Conservation (phyloP, 371 early-diverging fungal genomes). For the Lichtheimia hyalospora region DNA sequence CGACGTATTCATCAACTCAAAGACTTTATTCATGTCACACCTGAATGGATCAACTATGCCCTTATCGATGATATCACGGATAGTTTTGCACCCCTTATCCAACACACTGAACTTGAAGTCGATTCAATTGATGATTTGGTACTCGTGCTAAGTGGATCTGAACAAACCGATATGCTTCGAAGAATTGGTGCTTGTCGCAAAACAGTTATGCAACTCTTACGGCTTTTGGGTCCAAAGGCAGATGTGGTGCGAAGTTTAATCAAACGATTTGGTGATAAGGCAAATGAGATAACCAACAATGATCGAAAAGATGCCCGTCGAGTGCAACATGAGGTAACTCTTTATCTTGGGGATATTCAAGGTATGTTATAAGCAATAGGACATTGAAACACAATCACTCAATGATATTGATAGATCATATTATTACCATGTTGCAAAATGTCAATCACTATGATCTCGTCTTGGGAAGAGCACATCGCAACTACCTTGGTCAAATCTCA, state of each 20-base stretch:
- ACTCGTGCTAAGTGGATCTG: constrained; percentile 65
- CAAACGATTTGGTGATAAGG: constrained; percentile 58
- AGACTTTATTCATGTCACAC: constrained; percentile 61
- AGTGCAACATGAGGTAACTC: constrained; percentile 49
- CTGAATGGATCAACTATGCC: constrained; percentile 92
- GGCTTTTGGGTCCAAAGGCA: constrained; percentile 77
- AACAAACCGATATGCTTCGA: constrained; percentile 86
- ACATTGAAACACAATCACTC: background rate
- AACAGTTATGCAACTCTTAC: constrained; percentile 74
- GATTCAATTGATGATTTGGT: constrained; percentile 93
- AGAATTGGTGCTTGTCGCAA: constrained; percentile 85
- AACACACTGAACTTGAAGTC: constrained; percentile 82
- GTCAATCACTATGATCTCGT: constrained; percentile 89
- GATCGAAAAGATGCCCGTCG: constrained; percentile 18
- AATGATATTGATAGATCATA: constrained; percentile 68
- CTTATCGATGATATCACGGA: constrained; percentile 87
- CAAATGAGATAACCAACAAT: constrained; percentile 38
- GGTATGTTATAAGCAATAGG: constrained; percentile 29
- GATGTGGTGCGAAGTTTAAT: constrained; percentile 79
- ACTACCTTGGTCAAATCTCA: constrained; percentile 94
- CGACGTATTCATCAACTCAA: constrained; percentile 63
- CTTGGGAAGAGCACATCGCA: constrained; percentile 87
- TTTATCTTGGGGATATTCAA: constrained; percentile 93
- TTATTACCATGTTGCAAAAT: constrained; percentile 93
- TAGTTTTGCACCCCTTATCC: constrained; percentile 78